Evolutionary conservation across 2,329 filamentous ascomycete genomes (phyloP), one percentile per base, ranked within the genome.

Genomic region (Fusarium compactum): DNA sequence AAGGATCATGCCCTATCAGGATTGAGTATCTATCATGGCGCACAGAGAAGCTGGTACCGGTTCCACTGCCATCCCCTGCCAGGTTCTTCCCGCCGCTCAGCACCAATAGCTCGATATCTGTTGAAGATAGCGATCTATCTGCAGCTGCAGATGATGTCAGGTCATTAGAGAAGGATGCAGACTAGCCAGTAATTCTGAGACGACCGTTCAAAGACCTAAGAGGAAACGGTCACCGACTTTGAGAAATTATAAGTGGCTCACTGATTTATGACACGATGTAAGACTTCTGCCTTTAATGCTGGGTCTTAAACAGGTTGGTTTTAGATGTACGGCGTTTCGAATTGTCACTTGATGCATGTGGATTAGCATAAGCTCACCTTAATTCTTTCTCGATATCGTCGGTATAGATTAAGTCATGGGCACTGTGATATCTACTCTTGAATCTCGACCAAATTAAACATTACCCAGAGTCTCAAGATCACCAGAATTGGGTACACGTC

Each of bases 11-110:
- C 3, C 29, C 60, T 0, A 58, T 87, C 2, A 74, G 80, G 20
- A 84, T 87, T 32, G 77, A 85, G 54, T 87, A 88, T 30, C 32
- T 57, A 4, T 58, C 20, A 51, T 25, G 18, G 34, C 45, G 4
- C 16, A 58, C 8, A 5, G 11, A 51, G 27, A 58, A 9, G 14
- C 6, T 51, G 11, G n/a, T 14, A 34, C 27, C 34, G 18, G 34
- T 51, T 25, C 45, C 27, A 25, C 20, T 58, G 20, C 55, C 27
- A 51, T 25, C 8, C 25, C 55, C 34, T 34, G 12, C 55, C 6
- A 44, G 5, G 4, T 22, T 58, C 20, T 58, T 58, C 30, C 45
- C 34, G 9, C 54, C 20, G 2, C 30, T 51, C 12, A 51, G 27
- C 27, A 32, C 34, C 12, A 29, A 51, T 14, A 20, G 24, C 24